These are phyloP conservation scores for Colletotrichum ledebouriae DNA, from an alignment of 2,329 filamentous ascomycete species.

Conservation along the genomic window DNA sequence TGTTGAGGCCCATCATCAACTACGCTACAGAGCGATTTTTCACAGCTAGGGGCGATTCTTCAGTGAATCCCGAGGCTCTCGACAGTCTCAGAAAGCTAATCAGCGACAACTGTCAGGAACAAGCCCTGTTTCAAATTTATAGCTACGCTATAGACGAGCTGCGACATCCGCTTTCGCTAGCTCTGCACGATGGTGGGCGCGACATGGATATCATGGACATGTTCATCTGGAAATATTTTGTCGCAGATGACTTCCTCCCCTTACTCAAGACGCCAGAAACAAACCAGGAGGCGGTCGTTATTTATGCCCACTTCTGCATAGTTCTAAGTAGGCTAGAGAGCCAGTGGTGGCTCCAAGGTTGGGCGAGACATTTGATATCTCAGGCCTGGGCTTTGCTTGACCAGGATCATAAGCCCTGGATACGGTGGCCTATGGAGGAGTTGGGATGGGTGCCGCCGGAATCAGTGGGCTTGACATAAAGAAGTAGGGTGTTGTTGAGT, in stretches of 20 bases:
- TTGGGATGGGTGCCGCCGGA: slow-evolving; percentile 42
- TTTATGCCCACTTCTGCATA: slow-evolving; percentile 54
- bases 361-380: slow-evolving; percentile 51
- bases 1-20: slow-evolving; percentile 39
- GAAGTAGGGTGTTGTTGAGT: too few relatives aligned
- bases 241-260: slow-evolving; percentile 53
- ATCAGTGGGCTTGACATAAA: not conserved
- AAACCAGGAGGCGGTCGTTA: slow-evolving; percentile 49
- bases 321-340: slow-evolving; percentile 48
- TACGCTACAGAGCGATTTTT: slow-evolving; percentile 46
- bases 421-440: slow-evolving; percentile 46
- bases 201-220: slow-evolving; percentile 53
- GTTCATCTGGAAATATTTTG: slow-evolving; percentile 56
- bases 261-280: slow-evolving; percentile 48
- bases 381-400: slow-evolving; percentile 52
- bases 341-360: slow-evolving; percentile 56
- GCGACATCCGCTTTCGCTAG: slow-evolving; percentile 35
- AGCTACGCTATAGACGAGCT: slow-evolving; percentile 42
- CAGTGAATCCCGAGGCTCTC: slow-evolving; percentile 32
- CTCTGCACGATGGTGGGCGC: slow-evolving; percentile 8
- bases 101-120: slow-evolving; percentile 39
- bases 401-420: slow-evolving; percentile 53
- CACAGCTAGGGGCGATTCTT: slow-evolving; percentile 26
- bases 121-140: slow-evolving; percentile 40
- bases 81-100: slow-evolving; percentile 42